Evolutionary conservation across 352 stramenopile genomes (phyloP).

Genomic region (Phytophthora sp.): DNA sequence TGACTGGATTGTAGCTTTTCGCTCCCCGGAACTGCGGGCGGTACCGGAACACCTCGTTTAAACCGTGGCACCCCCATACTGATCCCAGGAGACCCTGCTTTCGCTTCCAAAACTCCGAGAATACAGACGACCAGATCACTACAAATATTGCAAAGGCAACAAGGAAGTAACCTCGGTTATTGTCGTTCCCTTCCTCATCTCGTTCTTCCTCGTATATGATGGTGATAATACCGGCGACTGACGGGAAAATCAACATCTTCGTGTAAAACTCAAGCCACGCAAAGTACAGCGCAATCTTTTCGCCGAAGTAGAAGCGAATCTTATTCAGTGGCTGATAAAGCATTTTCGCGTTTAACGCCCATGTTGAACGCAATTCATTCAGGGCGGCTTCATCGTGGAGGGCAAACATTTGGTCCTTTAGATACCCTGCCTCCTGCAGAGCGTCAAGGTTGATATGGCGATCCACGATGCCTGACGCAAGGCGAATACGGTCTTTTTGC

Average conservation of each 20-base stretch:
- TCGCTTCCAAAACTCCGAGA: conserved; percentile 88
- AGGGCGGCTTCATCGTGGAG: conserved; percentile 80
- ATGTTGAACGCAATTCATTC: conserved; percentile 59
- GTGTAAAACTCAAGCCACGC: conserved; percentile 92
- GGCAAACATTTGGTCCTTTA: conserved; percentile 80
- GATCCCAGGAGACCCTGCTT: conserved; percentile 82
- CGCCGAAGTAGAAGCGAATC: conserved; percentile 90
- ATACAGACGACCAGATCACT: conserved; percentile 85
- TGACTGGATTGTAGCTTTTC: conserved; percentile 67
- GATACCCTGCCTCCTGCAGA: conserved; percentile 46
- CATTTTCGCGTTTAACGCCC: conserved; percentile 70
- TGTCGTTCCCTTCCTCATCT: conserved; percentile 28
- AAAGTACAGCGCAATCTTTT: conserved; percentile 91
- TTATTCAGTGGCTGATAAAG: conserved; percentile 81
- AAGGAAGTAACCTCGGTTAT: conserved; percentile 61
- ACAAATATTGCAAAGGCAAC: conserved; percentile 81
- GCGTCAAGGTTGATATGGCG: conserved; percentile 73
- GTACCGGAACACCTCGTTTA: conserved; percentile 67
- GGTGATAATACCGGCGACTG: conserved; percentile 76
- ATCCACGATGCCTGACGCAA: conserved; percentile 63
- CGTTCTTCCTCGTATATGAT: conserved; percentile 54
- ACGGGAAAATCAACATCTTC: conserved; percentile 85
- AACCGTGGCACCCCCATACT: conserved; percentile 83
- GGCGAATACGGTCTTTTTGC: conserved; percentile 77
- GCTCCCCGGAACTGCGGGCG: conserved; percentile 86